Percentiles rank a stretch among this genome's conserved stretches.
Evolutionary conservation across 306 rosid genomes (phyloP).

Genomic region (Castanopsis chinensis): DNA sequence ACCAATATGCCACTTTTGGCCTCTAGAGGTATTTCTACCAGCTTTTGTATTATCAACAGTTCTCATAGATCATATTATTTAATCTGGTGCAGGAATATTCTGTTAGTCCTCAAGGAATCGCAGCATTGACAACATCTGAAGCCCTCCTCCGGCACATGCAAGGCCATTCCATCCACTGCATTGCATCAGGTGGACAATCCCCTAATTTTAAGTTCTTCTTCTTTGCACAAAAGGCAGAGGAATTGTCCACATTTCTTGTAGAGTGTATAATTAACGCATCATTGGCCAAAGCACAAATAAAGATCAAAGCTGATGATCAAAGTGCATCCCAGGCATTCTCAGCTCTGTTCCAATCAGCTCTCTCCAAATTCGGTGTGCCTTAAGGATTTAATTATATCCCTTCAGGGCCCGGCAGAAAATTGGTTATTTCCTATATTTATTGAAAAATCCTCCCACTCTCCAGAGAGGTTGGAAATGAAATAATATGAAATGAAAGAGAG

Average conservation of each 20-base stretch:
- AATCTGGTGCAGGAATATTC: conserved; percentile 64
- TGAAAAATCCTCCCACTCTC: neutral
- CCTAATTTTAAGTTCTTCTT: conserved; percentile 93
- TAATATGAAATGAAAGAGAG: neutral
- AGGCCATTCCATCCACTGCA: conserved; percentile 79
- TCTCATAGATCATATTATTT: neutral
- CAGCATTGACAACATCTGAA: conserved; percentile 59
- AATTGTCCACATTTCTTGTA: conserved; percentile 70
- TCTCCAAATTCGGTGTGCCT: conserved; percentile 65
- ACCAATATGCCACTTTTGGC: neutral
- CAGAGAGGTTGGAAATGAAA: neutral
- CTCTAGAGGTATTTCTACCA: neutral
- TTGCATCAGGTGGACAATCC: conserved; percentile 92
- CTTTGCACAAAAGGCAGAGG: conserved; percentile 91
- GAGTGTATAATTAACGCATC: conserved; percentile 92
- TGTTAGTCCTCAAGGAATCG: conserved; percentile 65
- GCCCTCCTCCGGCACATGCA: conserved; percentile 86
- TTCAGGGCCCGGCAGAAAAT: conserved; percentile 12
- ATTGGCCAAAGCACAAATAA: conserved; percentile 76
- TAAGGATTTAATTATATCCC: conserved; percentile 36
- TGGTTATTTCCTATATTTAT: conserved; percentile 1
- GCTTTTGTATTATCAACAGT: neutral
- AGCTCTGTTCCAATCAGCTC: conserved; percentile 78
- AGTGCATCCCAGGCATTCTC: conserved; percentile 68
- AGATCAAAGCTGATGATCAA: conserved; percentile 88